Conservation (phyloP, 345 rosid species). For the Corchorus olitorius region DNA sequence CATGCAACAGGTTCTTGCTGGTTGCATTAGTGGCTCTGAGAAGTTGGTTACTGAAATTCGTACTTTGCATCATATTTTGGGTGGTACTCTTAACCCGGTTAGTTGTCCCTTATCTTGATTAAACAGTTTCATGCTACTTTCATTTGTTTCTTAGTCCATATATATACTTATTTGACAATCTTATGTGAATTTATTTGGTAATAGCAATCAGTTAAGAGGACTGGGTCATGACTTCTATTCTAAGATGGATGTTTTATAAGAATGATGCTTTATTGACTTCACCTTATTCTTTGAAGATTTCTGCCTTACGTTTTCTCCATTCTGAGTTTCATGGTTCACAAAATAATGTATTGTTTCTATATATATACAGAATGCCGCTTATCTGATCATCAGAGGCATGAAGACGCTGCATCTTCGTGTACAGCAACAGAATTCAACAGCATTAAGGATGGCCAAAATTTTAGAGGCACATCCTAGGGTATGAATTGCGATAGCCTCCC, state of each 20-base stretch:
- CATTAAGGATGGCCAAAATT: conserved; percentile 91
- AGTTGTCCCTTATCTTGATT: conserved; percentile 28
- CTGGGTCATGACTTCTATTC: neutral
- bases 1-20: conserved; percentile 80
- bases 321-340: conserved; percentile 10
- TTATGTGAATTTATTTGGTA: neutral
- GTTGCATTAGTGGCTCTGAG: conserved; percentile 85
- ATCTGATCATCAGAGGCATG: conserved; percentile 96
- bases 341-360: conserved; percentile 9
- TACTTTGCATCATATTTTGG: conserved; percentile 87
- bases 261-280: conserved; percentile 1
- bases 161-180: neutral
- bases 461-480: conserved; percentile 99
- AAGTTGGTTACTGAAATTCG: conserved; percentile 76
- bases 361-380: conserved; percentile 75
- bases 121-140: neutral
- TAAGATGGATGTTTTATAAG: neutral
- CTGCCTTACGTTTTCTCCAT: conserved; percentile 1
- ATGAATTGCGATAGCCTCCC: neutral
- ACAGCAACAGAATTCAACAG: conserved; percentile 94
- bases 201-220: neutral
- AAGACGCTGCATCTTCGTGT: conserved; percentile 99
- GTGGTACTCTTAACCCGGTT: conserved; percentile 94
- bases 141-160: neutral
- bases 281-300: neutral